Base-by-base conservation (phyloP, 2,329 filamentous ascomycete species). In the Ascomycota sp. region DNA sequence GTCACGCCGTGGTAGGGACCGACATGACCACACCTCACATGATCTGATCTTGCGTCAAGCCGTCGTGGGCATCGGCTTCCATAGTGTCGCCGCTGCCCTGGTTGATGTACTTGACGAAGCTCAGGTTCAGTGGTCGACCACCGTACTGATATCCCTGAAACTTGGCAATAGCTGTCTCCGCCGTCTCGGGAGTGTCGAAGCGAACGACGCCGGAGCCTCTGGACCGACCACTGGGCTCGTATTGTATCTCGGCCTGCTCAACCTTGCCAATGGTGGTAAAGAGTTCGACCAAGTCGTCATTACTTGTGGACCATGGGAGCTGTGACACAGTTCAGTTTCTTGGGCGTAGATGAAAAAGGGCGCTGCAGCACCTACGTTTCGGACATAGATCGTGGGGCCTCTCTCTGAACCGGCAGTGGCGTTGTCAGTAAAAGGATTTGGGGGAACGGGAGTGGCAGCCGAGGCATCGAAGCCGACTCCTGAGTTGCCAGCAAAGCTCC, bases 251-350 rank as follows among this genome's bases (percentile, higher is more conserved):
- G n/a, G 89, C 89, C 44, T 89, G 83, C 45, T 94, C 83, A 35
- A 98, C 89, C 53, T 93, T 93, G 38, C 89, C 89, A 46, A 98
- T 98, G 8, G 89, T 98, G 12, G 79, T 85, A 61, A 98, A 98
- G 13, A 98, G 67, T 51, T 98, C 89, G 33, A 95, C 72, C 19
- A 98, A 63, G 52, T 98, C 89, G 38, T 98, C 89, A 48, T 98
- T 95, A 61, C 85, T 94, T 11, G 89, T 98, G 20, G 89, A 95
- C 89, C 89, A 98, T 9, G 89, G 89, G 38, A 98, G 70, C 85
- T 93, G 44, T 25, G 28, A 29, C 23, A 11, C 44, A 36, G 45
- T 31, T 45, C 33, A 47, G 37, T 22, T 15, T 22, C 1, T 24
- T 24, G 11, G 10, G 15, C 15, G 13, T 22, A n/a, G 10, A 5